Evolutionary conservation across 768 basidiomycete genomes (phyloP).

Genomic region (Candolleomyces eurysporus): DNA sequence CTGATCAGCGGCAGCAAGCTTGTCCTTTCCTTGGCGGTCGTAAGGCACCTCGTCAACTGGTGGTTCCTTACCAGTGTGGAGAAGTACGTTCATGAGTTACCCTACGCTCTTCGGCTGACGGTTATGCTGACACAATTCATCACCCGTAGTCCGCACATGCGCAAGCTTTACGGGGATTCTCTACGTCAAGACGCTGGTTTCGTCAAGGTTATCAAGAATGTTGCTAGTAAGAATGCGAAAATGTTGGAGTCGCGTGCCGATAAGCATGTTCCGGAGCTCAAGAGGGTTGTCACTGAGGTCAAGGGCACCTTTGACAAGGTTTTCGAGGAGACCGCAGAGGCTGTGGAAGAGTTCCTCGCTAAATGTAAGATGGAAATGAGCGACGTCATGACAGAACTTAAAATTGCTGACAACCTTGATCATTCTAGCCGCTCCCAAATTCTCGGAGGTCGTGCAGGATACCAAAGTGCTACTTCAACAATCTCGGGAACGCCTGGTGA

Average conservation of each 20-base stretch:
- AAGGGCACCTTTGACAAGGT: slow-evolving; percentile 95
- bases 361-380: slow-evolving; percentile 58
- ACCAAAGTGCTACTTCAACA: slow-evolving; percentile 90
- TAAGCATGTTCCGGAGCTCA: slow-evolving; percentile 80
- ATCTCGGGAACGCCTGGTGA: slow-evolving; percentile 85
- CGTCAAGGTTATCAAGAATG: slow-evolving; percentile 95
- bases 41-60: slow-evolving; percentile 87
- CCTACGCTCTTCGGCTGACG: slow-evolving; percentile 3
- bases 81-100: slow-evolving; percentile 54
- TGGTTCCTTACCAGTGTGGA: slow-evolving; percentile 95
- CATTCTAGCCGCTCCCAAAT: slow-evolving; percentile 72
- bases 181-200: slow-evolving; percentile 95
- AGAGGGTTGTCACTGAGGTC: slow-evolving; percentile 80
- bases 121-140: background rate
- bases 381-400: background rate
- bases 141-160: slow-evolving; percentile 88
- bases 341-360: slow-evolving; percentile 89
- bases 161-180: slow-evolving; percentile 89
- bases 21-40: slow-evolving; percentile 80
- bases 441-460: slow-evolving; percentile 89
- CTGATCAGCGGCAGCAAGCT: slow-evolving; percentile 91
- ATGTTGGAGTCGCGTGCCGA: slow-evolving; percentile 74
- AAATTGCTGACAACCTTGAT: slow-evolving; percentile 2
- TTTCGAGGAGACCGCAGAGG: slow-evolving; percentile 90
- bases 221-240: slow-evolving; percentile 79